Base-by-base conservation (phyloP, 768 basidiomycete species). In the Russula olivacea region DNA sequence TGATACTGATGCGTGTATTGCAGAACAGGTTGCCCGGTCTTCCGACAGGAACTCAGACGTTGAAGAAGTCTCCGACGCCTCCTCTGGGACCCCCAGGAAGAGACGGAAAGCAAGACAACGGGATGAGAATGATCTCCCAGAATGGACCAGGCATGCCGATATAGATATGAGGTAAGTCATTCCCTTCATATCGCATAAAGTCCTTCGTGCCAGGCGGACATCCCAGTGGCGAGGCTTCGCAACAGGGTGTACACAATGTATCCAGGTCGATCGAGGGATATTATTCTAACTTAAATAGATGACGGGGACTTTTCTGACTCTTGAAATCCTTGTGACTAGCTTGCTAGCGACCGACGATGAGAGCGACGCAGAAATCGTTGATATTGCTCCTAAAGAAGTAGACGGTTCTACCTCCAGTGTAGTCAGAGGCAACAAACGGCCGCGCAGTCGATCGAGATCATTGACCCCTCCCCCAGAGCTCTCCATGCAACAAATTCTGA, bases 391-490 rank as follows among this genome's bases (percentile, higher is more conserved):
- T 50, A 21, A 41, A 30, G 54, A 50, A 19, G 34, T 28, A 50
- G 51, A 69, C 70, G 2, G 76, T 76, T 58, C 74, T 74, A 32
- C 81, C 80, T 64, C 78, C 12, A 49, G 3, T 19, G 47, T 40
- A 14, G 15, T 11, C 17, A 41, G 40, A 28, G 23, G 23, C 34
- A 43, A 14, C 45, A 56, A 50, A 59, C 74, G 79, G 43, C 68
- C 75, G 45, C 80, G 84, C 50, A 85, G 83, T 70, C 84, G 84
- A 43, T 90, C 88, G 34, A 75, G 78, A 25, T 92, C 89, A 4
- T 80, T 91, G 43, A 92, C 89, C 0, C 89, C 90, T 2, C 89
- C 89, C 5, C 90, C 89, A 0, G 77, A 76, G 40, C 72, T 91
- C 15, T 75, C 86, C 2, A 69, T 73, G 11, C 75, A 82, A 34